phyloP scores from a whole-genome alignment of 148 eudicot genomes.

The Silene latifolia region DNA sequence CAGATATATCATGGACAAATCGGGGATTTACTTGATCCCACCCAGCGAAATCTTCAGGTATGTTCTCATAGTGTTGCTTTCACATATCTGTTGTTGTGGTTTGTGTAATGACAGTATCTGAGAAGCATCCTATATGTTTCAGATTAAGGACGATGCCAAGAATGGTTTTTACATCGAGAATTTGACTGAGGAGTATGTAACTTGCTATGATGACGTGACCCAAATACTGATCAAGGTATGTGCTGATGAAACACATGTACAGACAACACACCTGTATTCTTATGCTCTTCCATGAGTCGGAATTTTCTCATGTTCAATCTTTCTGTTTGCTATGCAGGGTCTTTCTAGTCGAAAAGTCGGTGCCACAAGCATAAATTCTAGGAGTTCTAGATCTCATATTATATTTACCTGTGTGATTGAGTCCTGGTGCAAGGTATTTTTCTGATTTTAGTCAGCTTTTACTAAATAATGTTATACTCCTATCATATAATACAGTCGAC shows the following conservation, averaged over 20 bases:
- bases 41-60: constrained; percentile 79
- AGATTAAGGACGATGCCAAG: constrained; percentile 86
- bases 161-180: constrained; percentile 81
- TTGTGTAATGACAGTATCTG: not conserved
- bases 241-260: not conserved
- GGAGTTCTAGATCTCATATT: constrained; percentile 86
- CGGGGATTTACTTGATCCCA: constrained; percentile 89
- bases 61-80: constrained; percentile 1
- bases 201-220: constrained; percentile 74
- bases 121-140: constrained; percentile 18
- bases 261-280: not conserved
- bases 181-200: constrained; percentile 90
- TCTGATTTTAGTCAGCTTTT: not conserved
- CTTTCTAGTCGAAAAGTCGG: constrained; percentile 87
- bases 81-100: not conserved
- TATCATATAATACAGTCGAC: too few species aligned
- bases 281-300: not conserved
- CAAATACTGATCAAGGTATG: constrained; percentile 81
- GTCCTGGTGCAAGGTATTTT: constrained; percentile 92
- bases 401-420: constrained; percentile 84
- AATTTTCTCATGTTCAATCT: constrained; percentile 12
- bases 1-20: constrained; percentile 84
- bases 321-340: constrained; percentile 49
- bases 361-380: constrained; percentile 71
- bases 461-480: too few species aligned